A percentile compares a stretch with the other conserved stretches of the same genome.
Conservation (phyloP, 2,329 filamentous ascomycete genomes). For the Chrysoporthe austroafricana region DNA sequence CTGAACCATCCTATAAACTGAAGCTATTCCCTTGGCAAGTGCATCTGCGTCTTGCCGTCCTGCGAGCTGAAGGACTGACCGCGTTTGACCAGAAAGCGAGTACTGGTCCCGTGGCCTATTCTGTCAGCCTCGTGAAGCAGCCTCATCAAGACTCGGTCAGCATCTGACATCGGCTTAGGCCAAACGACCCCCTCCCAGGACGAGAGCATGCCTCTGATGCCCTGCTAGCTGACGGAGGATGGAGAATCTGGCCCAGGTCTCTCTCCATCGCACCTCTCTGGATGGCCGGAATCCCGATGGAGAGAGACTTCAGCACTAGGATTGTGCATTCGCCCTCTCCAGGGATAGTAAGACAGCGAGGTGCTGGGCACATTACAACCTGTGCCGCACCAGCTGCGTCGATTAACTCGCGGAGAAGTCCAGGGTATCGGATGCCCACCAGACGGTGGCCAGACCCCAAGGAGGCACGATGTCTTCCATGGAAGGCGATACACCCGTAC, state of each 20-base stretch:
- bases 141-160: not conserved
- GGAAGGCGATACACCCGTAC: not conserved
- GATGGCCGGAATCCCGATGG: not conserved
- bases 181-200: no score
- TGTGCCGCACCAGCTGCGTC: no score
- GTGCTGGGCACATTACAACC: no score
- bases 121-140: not conserved
- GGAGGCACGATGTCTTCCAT: not conserved
- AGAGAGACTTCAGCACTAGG: not conserved
- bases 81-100: not conserved
- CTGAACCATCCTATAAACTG: not conserved
- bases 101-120: not conserved
- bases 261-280: not conserved
- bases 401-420: no score
- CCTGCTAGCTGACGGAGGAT: not conserved
- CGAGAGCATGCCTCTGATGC: not conserved
- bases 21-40: not conserved
- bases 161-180: not conserved
- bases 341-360: no score
- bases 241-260: not conserved
- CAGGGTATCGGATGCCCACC: no score
- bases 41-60: not conserved
- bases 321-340: no score
- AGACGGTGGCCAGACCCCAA: not conserved
- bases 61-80: not conserved